Conservation (phyloP, 2,329 filamentous ascomycete species). For the Monosporascus sp. region DNA sequence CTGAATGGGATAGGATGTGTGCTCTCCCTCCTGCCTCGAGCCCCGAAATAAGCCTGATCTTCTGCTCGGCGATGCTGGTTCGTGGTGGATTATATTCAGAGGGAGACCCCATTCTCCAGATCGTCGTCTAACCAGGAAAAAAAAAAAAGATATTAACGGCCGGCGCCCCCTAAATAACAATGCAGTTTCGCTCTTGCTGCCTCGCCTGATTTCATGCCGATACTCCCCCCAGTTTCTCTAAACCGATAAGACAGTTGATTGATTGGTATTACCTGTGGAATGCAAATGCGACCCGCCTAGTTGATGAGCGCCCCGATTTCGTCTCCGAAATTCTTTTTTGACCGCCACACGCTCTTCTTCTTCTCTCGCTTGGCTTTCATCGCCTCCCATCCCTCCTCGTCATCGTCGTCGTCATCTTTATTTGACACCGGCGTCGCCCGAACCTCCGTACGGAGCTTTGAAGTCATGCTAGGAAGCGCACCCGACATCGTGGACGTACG, state of each 20-base stretch:
- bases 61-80: too few relatives aligned
- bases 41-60: too few relatives aligned
- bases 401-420: slow-evolving; percentile 52
- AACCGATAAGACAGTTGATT: not conserved
- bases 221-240: not conserved
- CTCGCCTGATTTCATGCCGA: not conserved
- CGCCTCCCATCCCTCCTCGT: slow-evolving; percentile 64
- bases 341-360: slow-evolving; percentile 61
- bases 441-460: slow-evolving; percentile 33
- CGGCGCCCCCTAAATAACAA: not conserved
- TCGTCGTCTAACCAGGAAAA: not conserved
- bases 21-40: not conserved
- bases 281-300: slow-evolving; percentile 14
- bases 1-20: not conserved
- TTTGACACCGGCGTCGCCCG: slow-evolving; percentile 35
- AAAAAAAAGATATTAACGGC: not conserved
- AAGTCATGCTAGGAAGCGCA: slow-evolving; percentile 30
- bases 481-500: slow-evolving; percentile 40
- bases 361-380: slow-evolving; percentile 66
- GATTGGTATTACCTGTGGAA: not conserved
- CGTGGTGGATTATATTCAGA: too few relatives aligned
- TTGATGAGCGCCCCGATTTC: slow-evolving; percentile 45
- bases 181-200: not conserved
- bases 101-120: not conserved
- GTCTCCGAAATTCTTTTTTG: slow-evolving; percentile 49